phyloP scores from a whole-genome alignment of 2,329 filamentous ascomycete genomes.

The Lasiodiplodia theobromae region DNA sequence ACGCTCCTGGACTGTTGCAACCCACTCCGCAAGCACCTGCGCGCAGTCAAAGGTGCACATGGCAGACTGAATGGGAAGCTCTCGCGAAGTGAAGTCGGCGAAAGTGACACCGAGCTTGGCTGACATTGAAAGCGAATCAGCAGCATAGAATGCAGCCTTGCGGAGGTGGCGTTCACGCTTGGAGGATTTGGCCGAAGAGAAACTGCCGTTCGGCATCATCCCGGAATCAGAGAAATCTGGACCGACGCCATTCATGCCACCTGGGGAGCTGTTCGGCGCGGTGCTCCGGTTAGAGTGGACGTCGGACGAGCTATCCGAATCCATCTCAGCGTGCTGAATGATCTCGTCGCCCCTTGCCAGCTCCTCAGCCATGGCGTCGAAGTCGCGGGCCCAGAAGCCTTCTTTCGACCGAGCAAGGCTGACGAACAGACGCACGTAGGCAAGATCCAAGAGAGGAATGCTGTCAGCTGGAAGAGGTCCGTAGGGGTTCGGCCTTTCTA shows the following conservation, averaged over 20 bases:
- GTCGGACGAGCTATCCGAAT: constrained; percentile 17
- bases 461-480: constrained; percentile 89
- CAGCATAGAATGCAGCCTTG: constrained; percentile 94
- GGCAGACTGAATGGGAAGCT: constrained; percentile 87
- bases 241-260: constrained; percentile 29
- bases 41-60: constrained; percentile 94
- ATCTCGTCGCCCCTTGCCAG: constrained; percentile 79
- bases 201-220: constrained; percentile 33
- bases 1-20: constrained; percentile 89
- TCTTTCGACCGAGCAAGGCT: constrained; percentile 93
- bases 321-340: constrained; percentile 69
- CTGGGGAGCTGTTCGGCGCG: constrained; percentile 33
- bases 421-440: constrained; percentile 90
- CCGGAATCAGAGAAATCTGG: constrained; percentile 36
- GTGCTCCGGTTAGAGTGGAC: constrained; percentile 36
- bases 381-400: constrained; percentile 92
- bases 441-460: constrained; percentile 88
- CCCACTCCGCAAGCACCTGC: constrained; percentile 93
- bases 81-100: constrained; percentile 80
- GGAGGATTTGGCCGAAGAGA: constrained; percentile 58
- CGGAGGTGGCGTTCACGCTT: constrained; percentile 86
- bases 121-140: constrained; percentile 87
- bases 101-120: constrained; percentile 86
- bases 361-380: constrained; percentile 89
- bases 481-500: constrained; percentile 85